Percentiles rank a stretch among this genome's conserved stretches.
Conservation (phyloP, 225 moss, liverwort and hornwort genomes). For the Pseudoscleropodium purum region DNA sequence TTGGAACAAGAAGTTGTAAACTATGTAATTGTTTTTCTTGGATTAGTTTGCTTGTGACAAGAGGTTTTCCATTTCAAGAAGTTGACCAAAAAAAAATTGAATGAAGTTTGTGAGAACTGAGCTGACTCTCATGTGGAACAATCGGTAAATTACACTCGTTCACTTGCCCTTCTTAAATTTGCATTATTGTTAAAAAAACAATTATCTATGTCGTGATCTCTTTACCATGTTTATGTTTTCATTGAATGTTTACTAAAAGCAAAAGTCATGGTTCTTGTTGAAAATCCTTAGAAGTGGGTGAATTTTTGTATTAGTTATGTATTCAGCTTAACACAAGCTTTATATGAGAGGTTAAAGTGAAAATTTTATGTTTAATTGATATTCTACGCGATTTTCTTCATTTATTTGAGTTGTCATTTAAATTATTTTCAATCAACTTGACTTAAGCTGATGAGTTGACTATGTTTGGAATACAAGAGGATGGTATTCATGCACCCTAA, state of each 20-base stretch:
- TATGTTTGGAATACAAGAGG: rapidly evolving
- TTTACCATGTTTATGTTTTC: background rate
- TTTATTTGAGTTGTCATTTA: background rate
- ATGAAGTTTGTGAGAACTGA: background rate
- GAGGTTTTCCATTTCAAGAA: background rate
- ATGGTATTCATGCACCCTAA: background rate
- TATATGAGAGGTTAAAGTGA: background rate
- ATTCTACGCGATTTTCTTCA: background rate
- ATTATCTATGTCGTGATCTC: rapidly evolving
- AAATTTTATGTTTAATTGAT: background rate
- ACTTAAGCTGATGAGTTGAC: rapidly evolving
- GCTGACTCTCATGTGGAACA: rapidly evolving
- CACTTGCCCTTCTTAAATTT: background rate
- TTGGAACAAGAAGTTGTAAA: no score
- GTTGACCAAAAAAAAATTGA: background rate
- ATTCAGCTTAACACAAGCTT: rapidly evolving
- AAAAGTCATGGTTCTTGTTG: no score
- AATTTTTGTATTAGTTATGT: background rate
- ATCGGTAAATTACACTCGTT: rapidly evolving
- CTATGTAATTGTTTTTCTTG: no score
- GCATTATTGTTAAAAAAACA: background rate
- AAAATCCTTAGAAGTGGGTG: background rate
- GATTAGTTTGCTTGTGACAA: rapidly evolving
- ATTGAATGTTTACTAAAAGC: background rate
- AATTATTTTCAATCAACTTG: background rate